phyloP scores from a whole-genome alignment of 371 early-diverging fungal genomes.

The Blakeslea trispora region DNA sequence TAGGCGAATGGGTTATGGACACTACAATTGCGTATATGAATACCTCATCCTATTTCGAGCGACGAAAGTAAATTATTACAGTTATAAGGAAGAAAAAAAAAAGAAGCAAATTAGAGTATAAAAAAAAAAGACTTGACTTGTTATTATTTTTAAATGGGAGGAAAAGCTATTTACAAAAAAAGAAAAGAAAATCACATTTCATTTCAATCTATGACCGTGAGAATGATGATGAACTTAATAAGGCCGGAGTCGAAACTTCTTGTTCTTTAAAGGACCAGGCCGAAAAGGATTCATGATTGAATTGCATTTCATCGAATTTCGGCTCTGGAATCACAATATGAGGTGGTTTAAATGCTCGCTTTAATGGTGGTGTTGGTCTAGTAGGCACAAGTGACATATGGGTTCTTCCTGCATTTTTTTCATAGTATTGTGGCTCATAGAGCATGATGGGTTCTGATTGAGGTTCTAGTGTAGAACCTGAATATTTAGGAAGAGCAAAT shows the following conservation, averaged over 20 bases:
- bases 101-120: too few species aligned
- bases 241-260: not conserved
- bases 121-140: not conserved
- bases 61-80: too few species aligned
- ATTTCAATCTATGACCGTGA: too few species aligned
- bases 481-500: conserved; percentile 25
- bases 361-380: conserved; percentile 24
- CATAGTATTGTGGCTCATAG: conserved; percentile 29
- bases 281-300: conserved; percentile 21
- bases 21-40: conserved; percentile 57
- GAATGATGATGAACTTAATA: conserved; percentile 8
- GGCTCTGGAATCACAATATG: conserved; percentile 22
- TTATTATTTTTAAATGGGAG: not conserved
- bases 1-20: conserved; percentile 73
- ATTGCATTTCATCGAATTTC: conserved; percentile 17
- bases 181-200: not conserved
- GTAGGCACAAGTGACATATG: conserved; percentile 29
- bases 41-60: conserved; percentile 63
- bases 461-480: conserved; percentile 33
- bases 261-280: conserved; percentile 26
- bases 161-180: not conserved
- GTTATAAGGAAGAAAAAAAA: too few species aligned
- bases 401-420: conserved; percentile 23
- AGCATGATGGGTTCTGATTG: conserved; percentile 25
- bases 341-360: conserved; percentile 21